A percentile compares a stretch with the other conserved stretches of the same genome.
These are phyloP conservation scores for Phytophthora brassicae DNA, from an alignment of 352 stramenopile species.

Conservation along the genomic window DNA sequence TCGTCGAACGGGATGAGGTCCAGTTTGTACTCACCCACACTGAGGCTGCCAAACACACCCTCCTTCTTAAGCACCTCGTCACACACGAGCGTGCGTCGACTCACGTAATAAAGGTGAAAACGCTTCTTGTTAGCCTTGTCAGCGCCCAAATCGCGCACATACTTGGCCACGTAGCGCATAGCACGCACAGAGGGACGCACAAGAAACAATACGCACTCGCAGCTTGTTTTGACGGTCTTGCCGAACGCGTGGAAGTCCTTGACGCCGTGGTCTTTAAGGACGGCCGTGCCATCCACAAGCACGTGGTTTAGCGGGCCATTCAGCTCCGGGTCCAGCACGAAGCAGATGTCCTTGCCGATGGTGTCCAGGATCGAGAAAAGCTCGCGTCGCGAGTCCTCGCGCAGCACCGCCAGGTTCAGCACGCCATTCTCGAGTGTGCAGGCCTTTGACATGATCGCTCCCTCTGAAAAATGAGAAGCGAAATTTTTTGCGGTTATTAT, in stretches of 20 bases:
- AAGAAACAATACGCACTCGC: conserved; percentile 90
- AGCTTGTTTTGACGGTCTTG: conserved; percentile 76
- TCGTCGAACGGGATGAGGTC: conserved; percentile 96
- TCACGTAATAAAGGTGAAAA: conserved; percentile 90
- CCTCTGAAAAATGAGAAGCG: neutral
- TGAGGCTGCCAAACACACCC: conserved; percentile 82
- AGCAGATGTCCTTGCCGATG: conserved; percentile 86
- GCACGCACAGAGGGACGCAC: conserved; percentile 73
- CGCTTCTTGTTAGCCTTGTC: conserved; percentile 63
- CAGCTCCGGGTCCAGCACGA: conserved; percentile 85
- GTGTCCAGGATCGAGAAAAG: conserved; percentile 85
- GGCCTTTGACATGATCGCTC: conserved; percentile 70
- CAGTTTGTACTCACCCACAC: conserved; percentile 90
- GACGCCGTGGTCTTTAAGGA: conserved; percentile 87
- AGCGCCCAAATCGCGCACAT: conserved; percentile 60
- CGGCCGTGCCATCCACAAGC: conserved; percentile 81
- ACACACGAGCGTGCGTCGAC: conserved; percentile 88
- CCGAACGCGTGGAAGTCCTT: conserved; percentile 85
- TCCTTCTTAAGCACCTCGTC: conserved; percentile 92
- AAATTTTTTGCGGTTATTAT: too few relatives aligned
- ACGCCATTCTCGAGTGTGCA: conserved; percentile 82
- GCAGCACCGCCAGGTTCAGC: conserved; percentile 84
- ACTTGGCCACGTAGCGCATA: conserved; percentile 83
- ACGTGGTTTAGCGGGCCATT: conserved; percentile 85
- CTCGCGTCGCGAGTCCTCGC: conserved; percentile 81